A percentile compares a stretch with the other conserved stretches of the same genome.
These are phyloP conservation scores for Jaltomata sinuosa DNA, from an alignment of 257 asterid species.

Conservation along the genomic window DNA sequence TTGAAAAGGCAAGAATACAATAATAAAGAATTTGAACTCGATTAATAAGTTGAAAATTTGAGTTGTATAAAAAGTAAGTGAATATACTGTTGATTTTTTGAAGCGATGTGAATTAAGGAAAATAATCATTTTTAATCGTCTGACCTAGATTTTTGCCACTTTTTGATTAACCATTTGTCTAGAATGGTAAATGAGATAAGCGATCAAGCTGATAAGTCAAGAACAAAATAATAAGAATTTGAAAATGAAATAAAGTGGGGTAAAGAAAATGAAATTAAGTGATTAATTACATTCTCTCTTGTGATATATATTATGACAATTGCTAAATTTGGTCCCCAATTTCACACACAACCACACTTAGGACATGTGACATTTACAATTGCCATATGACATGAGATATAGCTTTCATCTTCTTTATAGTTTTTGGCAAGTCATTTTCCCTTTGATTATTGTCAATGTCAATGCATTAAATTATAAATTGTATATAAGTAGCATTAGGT, in stretches of 20 bases:
- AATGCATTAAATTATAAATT: not conserved
- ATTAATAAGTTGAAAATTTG: not conserved
- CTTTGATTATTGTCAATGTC: slow-evolving; percentile 1
- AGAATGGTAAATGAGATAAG: not conserved
- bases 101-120: not conserved
- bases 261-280: not conserved
- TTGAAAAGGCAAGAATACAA: not conserved
- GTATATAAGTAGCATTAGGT: not conserved
- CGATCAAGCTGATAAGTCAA: not conserved
- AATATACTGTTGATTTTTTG: not conserved
- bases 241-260: not conserved
- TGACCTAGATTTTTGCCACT: not conserved
- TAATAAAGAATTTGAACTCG: not conserved
- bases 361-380: slow-evolving; percentile 29
- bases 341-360: slow-evolving; percentile 15
- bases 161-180: not conserved
- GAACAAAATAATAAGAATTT: not conserved
- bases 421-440: slow-evolving; percentile 18
- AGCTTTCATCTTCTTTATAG: not conserved
- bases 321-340: slow-evolving; percentile 19
- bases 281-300: not conserved
- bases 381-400: slow-evolving; percentile 6
- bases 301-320: not conserved
- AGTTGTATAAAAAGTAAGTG: not conserved
- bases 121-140: not conserved